Evolutionary conservation across 1,139 yeast genomes (phyloP), one percentile per base, ranked within the genome.

Genomic region (Nematodospora anomalae): DNA sequence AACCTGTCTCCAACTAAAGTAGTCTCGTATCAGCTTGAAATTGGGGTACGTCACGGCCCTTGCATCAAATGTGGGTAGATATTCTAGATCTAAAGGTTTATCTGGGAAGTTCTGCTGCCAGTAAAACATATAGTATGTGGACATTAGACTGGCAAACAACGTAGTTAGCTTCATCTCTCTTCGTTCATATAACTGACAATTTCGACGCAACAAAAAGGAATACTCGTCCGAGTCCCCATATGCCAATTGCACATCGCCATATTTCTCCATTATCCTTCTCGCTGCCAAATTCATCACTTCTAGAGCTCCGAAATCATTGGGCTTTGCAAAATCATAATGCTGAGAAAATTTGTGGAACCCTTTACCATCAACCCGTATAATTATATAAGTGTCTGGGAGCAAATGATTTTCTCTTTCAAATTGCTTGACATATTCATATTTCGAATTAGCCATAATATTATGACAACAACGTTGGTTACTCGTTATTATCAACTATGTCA

Each of bases 181-280:
- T 47, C 97, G 67, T 46, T 89, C 96, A 53, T 83, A 90, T 40
- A 92, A 57, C 2, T 66, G 64, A 33, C 95, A 80, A 28, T 68
- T 70, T 37, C 71, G 75, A 23, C 80, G 65, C 35, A 92, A 60
- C 6, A 90, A 73, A 58, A 90, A 90, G 15, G 94, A 84, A 57
- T 85, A 92, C 62, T 92, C 99, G 58, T 92, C 99, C 23, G 95
- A 83, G 52, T 92, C 97, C 0, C 99, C 99, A 55, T 84, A 92
- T 0, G 96, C 95, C 58, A 90, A 46, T 15, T 81, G 53, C 1
- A 88, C 74, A 46, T 94, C 98, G 7, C 87, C 79, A 16, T 84
- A 71, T 30, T 69, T 67, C 26, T 69, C 62, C 71, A 87, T 74
- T 6, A 89, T 74, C 33, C 75, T 73, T 41, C 55, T 50, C 0